phyloP scores from a whole-genome alignment of 106 monocot species.

The Dioscorea zingiberensis region DNA sequence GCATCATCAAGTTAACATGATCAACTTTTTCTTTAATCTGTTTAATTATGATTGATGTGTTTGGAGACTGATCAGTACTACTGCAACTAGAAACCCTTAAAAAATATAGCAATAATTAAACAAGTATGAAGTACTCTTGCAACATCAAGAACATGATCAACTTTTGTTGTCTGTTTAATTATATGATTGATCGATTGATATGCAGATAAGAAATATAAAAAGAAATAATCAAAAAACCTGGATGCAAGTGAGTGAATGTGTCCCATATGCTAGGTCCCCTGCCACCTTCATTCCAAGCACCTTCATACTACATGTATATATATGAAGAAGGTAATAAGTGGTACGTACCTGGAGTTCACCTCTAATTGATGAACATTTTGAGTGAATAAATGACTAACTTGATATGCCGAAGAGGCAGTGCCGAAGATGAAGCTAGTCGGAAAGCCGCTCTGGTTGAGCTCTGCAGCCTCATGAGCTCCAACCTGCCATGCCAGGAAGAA shows the following conservation, averaged over 20 bases:
- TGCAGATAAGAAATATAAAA: too few species aligned
- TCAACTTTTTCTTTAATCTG: too few species aligned
- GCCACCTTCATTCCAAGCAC: constrained; percentile 15
- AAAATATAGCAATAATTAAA: not conserved
- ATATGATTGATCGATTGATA: too few species aligned
- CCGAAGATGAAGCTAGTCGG: constrained; percentile 18
- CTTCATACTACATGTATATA: constrained; percentile 4
- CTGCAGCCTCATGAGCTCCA: not conserved
- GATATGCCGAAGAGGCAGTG: constrained; percentile 21
- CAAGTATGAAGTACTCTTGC: not conserved
- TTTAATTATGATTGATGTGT: too few species aligned
- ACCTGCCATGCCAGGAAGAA: too few species aligned
- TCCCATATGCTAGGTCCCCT: constrained; percentile 32
- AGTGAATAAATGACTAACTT: not conserved
- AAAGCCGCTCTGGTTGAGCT: constrained; percentile 9
- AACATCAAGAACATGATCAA: too few species aligned
- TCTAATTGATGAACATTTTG: not conserved
- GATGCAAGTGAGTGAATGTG: constrained; percentile 29
- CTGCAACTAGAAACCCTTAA: too few species aligned
- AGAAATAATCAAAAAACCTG: constrained; percentile 8
- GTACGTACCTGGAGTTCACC: too few species aligned
- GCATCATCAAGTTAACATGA: too few species aligned
- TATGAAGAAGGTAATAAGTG: too few species aligned
- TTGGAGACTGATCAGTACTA: too few species aligned
- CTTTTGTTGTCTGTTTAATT: too few species aligned